Evolutionary conservation across 176 grass and related monocot species (phyloP).

Genomic region (Aegilops longissima): DNA sequence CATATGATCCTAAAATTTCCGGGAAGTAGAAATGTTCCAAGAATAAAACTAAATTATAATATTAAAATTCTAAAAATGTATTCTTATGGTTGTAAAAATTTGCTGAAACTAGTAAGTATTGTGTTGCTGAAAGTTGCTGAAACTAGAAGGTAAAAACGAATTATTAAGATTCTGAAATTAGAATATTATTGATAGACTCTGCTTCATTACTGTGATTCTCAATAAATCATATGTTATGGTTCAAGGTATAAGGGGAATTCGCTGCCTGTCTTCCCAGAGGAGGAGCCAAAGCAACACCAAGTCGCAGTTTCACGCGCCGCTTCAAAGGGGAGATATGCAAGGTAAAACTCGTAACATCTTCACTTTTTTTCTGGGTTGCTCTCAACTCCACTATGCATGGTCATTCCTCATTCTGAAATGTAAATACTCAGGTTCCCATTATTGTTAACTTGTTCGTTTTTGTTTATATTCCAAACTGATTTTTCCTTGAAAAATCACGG

Average conservation of each 20-base stretch:
- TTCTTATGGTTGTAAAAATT: not conserved
- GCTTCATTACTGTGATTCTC: not conserved
- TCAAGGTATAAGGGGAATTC: not conserved
- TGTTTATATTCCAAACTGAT: not conserved
- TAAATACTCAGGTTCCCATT: too few species aligned
- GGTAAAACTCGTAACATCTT: not conserved
- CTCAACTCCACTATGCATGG: not conserved
- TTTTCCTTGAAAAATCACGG: not conserved
- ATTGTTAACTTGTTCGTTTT: too few species aligned
- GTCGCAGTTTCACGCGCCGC: not conserved
- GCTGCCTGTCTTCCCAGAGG: not conserved
- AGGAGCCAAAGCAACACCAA: not conserved
- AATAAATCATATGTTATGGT: not conserved
- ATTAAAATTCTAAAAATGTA: too few species aligned
- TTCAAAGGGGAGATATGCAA: not conserved
- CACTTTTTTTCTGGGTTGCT: not conserved
- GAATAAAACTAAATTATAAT: not conserved
- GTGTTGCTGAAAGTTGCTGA: not conserved
- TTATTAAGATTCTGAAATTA: too few species aligned
- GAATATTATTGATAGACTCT: not conserved
- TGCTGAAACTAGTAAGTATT: not conserved
- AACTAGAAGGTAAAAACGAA: not conserved
- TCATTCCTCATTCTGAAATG: not conserved
- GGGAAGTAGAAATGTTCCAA: not conserved
- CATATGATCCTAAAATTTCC: not conserved